Percentiles rank a stretch among this genome's conserved stretches.
phyloP scores from a whole-genome alignment of 2,329 filamentous ascomycete species.

The Aspergillus udagawae region DNA sequence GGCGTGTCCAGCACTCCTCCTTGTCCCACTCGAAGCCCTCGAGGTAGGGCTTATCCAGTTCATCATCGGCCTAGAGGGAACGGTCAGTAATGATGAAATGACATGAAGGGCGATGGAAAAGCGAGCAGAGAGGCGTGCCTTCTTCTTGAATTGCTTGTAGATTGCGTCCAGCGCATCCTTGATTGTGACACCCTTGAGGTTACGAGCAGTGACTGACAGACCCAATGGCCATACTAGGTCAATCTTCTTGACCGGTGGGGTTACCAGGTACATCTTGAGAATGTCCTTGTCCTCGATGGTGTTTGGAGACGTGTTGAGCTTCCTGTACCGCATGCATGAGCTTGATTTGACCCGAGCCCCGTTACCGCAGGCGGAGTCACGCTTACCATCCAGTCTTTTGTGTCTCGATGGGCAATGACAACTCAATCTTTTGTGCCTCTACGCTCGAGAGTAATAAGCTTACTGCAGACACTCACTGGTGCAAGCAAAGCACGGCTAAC shows the following conservation, averaged over 20 bases:
- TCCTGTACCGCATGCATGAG: constrained; percentile 54
- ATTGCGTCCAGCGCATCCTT: constrained; percentile 96
- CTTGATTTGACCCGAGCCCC: not conserved
- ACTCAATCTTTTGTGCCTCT: constrained; percentile 31
- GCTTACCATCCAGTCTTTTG: constrained; percentile 34
- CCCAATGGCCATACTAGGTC: constrained; percentile 88
- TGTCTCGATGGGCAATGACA: constrained; percentile 33
- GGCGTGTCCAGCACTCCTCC: constrained; percentile 81
- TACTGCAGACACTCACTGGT: not conserved
- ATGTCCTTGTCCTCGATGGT: constrained; percentile 78
- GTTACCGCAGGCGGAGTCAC: not conserved
- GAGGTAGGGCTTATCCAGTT: constrained; percentile 81
- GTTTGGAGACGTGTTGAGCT: constrained; percentile 81
- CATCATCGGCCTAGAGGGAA: constrained; percentile 71
- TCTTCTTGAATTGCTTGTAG: constrained; percentile 95
- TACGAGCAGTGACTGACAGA: constrained; percentile 81
- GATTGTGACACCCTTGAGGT: constrained; percentile 91
- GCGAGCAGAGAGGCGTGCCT: constrained; percentile 55
- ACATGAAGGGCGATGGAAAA: not conserved
- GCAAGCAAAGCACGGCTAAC: not conserved
- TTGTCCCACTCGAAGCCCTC: constrained; percentile 96
- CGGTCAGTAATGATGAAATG: not conserved
- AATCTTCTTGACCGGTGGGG: constrained; percentile 86
- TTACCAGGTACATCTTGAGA: constrained; percentile 75
- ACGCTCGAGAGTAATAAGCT: not conserved